Percentiles rank a stretch among this genome's conserved stretches.
Conservation (phyloP, 1,284 basidiomycete species). For the Papiliotrema laurentii region DNA sequence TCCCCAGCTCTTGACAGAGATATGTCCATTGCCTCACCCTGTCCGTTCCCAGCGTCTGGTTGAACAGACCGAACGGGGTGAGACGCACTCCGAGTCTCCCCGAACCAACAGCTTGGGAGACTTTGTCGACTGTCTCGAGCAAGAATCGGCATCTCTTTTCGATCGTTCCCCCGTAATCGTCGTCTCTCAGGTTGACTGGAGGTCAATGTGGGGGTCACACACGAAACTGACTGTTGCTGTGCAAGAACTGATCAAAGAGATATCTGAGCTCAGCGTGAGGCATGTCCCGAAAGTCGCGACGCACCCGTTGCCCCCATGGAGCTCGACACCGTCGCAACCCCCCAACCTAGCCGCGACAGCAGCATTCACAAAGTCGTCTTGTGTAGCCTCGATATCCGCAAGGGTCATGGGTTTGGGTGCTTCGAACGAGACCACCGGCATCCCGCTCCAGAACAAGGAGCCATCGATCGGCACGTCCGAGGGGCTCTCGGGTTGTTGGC, state of each 20-base stretch:
- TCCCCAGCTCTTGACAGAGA: slow-evolving; percentile 22
- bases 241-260: slow-evolving; percentile 29
- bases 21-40: slow-evolving; percentile 32
- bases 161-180: slow-evolving; percentile 29
- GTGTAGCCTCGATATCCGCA: slow-evolving; percentile 21
- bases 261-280: neutral
- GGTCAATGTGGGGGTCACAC: neutral
- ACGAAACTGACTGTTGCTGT: slow-evolving; percentile 16
- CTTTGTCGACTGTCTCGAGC: slow-evolving; percentile 22
- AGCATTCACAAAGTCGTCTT: slow-evolving; percentile 20
- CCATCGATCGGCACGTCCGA: slow-evolving; percentile 19
- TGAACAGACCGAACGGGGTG: slow-evolving; percentile 36
- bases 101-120: slow-evolving; percentile 23
- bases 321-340: slow-evolving; percentile 41
- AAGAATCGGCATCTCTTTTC: slow-evolving; percentile 26
- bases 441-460: slow-evolving; percentile 9
- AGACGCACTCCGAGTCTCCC: slow-evolving; percentile 29
- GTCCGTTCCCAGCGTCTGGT: slow-evolving; percentile 24
- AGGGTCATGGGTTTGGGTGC: slow-evolving; percentile 23
- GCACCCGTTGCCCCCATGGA: slow-evolving; percentile 29
- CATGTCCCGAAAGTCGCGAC: neutral
- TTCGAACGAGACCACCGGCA: slow-evolving; percentile 15
- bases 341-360: slow-evolving; percentile 19
- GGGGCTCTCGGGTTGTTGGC: slow-evolving; percentile 14
- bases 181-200: slow-evolving; percentile 22